These are phyloP conservation scores for Ganoderma sinense DNA, from an alignment of 1,284 basidiomycete species.

Conservation along the genomic window DNA sequence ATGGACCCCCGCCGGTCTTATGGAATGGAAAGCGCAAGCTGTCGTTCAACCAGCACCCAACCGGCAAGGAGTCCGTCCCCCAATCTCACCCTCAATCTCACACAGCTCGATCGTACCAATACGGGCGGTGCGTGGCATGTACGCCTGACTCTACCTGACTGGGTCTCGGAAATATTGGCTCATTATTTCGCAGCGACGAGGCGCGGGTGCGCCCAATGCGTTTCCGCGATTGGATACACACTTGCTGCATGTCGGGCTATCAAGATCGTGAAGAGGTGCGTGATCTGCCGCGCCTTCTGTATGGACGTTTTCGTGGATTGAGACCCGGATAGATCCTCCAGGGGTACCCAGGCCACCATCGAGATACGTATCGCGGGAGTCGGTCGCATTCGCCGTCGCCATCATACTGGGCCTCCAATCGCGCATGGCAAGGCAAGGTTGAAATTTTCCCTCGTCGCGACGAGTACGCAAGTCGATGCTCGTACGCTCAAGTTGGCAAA, in stretches of 20 bases:
- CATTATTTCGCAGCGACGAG: not conserved
- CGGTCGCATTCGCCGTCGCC: not conserved
- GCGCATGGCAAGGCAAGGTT: not conserved
- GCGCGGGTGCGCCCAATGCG: not conserved
- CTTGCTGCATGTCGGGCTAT: not conserved
- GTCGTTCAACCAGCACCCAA: not conserved
- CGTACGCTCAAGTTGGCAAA: constrained; percentile 1
- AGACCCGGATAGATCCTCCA: not conserved
- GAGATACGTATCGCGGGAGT: not conserved
- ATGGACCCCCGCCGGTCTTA: not conserved
- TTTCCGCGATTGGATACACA: not conserved
- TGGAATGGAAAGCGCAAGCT: not conserved
- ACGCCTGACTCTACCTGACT: constrained; percentile 8
- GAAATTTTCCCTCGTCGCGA: not conserved
- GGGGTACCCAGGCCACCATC: not conserved
- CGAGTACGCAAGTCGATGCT: not conserved
- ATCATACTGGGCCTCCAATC: not conserved
- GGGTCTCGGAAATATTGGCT: not conserved
- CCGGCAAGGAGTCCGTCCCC: not conserved
- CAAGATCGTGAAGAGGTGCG: constrained; percentile 1
- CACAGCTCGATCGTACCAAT: not conserved
- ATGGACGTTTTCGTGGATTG: not conserved
- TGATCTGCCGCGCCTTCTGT: not conserved
- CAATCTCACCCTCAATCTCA: not conserved
- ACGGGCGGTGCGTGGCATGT: not conserved